These are phyloP conservation scores for Rhazya stricta DNA, from an alignment of 257 asterid genomes.

Conservation along the genomic window DNA sequence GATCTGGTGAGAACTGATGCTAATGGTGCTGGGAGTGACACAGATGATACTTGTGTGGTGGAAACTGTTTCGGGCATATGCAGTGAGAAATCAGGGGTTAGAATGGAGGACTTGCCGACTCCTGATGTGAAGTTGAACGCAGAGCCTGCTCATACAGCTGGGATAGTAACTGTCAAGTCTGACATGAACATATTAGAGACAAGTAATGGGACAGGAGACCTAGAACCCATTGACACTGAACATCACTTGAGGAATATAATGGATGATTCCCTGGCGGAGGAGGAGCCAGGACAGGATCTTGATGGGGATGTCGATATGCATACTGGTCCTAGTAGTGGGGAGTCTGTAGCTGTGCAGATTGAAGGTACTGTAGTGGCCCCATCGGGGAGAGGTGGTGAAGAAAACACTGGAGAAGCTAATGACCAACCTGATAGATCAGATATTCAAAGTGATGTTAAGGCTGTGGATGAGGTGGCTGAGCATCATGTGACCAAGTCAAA, in stretches of 20 bases:
- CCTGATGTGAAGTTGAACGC: constrained; percentile 24
- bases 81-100: constrained; percentile 38
- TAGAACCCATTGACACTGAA: constrained; percentile 32
- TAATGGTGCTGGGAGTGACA: constrained; percentile 59
- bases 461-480: constrained; percentile 29
- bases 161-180: constrained; percentile 29
- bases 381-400: constrained; percentile 22
- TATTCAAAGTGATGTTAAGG: constrained; percentile 23
- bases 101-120: constrained; percentile 36
- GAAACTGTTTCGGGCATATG: constrained; percentile 37
- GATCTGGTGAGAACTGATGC: constrained; percentile 36
- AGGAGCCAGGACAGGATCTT: constrained; percentile 34
- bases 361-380: constrained; percentile 21
- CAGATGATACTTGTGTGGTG: constrained; percentile 60
- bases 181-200: constrained; percentile 33
- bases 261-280: constrained; percentile 25
- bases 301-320: constrained; percentile 23
- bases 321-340: constrained; percentile 22
- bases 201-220: constrained; percentile 24
- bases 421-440: constrained; percentile 19
- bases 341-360: constrained; percentile 22
- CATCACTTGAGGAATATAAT: constrained; percentile 23
- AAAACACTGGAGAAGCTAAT: constrained; percentile 28
- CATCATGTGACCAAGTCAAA: constrained; percentile 26
- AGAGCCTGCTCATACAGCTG: constrained; percentile 34